Base-by-base conservation (phyloP, 345 rosid genomes). In the Pistacia vera region DNA sequence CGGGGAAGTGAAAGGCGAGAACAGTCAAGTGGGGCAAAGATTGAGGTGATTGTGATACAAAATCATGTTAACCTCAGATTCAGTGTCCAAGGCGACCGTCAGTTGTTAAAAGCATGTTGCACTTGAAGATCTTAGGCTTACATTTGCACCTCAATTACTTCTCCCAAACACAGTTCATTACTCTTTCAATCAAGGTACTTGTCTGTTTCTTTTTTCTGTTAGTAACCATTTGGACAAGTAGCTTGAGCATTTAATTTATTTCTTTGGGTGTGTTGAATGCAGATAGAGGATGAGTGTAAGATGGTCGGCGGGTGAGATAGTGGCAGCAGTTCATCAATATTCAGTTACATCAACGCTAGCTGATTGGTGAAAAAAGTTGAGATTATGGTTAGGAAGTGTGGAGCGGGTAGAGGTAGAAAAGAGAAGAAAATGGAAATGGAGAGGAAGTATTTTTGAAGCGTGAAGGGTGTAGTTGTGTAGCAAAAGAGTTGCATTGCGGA, bases 111-210 rank as follows among this genome's bases (percentile, higher is more conserved):
- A 77, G 86, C 92, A 72, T 62, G 72, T 88, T 52, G 83, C 89
- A 18, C 73, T 90, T 11, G 97, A 92, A 75, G 87, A 85, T 35
- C 86, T 92, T 28, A 61, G 88, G 69, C 75, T 90, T 48, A 88
- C 88, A 12, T 76, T 83, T 90, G 84, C 95, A 90, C 83, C 92
- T 92, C 58, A 92, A 76, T 92, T 52, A 82, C 90, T 33, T 88
- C 36, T 84, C 86, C 0, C 83, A 78, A 57, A 38, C 85, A 77
- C 70, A 11, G 83, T 87, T 71, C 79, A 83, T 71, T 92, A 92
- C 86, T 84, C 95, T 36, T 92, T 92, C 87, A 90, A 89, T 92
- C 66, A 92, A 88, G 97, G 97, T 92, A 85, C 74, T 33, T 35
- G 7, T 17, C 16, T 41, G 8, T 6, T 41, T 41, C 46, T 28